Base-by-base conservation (phyloP, 768 basidiomycete genomes). In the Suillus placidus region DNA sequence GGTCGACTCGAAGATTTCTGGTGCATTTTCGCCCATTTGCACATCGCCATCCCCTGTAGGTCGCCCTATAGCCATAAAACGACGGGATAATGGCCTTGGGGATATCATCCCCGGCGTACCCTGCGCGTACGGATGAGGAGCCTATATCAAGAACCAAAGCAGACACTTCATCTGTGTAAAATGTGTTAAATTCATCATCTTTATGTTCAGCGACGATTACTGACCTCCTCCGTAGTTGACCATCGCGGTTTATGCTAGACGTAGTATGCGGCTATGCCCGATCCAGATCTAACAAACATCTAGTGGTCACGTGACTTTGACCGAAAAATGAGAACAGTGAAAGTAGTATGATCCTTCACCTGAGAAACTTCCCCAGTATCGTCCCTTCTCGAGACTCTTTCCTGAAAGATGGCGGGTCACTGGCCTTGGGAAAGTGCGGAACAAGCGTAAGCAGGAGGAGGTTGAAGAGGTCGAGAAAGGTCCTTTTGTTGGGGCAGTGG, bases 131-230 rank as follows among this genome's bases (percentile, higher is more conserved):
- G 10, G 94, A 91, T 32, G 92, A 91, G 13, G 92, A 83, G 35
- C 97, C 97, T 74, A 99, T 91, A 81, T 99, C 97, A 43, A 99
- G 81, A 30, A 99, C 97, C 61, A 99, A 82, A 37, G 97, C 97
- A 42, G 95, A 92, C n/a, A 99, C 95, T 81, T 98, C 96, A 75
- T 98, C 96, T 97, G 66, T 14, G 32, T 4, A 42, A n/a, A 60
- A 20, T 1, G 1, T 8, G 26, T 60, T 26, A 60, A 60, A 40
- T 6, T 3, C 18, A 32, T 30, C 3, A 43, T 32, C 6, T 42
- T 20, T 20, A 13, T 62, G 34, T 30, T 58, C 34, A 26, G 13
- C 20, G 37, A 69, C 89, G 47, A 42, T 42, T 40, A 26, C 58
- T 42, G 76, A 91, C 93, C 93, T 81, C 93, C 93, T 37, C 93